phyloP scores from a whole-genome alignment of 2,329 filamentous ascomycete genomes.

The Blastomyces parvus region DNA sequence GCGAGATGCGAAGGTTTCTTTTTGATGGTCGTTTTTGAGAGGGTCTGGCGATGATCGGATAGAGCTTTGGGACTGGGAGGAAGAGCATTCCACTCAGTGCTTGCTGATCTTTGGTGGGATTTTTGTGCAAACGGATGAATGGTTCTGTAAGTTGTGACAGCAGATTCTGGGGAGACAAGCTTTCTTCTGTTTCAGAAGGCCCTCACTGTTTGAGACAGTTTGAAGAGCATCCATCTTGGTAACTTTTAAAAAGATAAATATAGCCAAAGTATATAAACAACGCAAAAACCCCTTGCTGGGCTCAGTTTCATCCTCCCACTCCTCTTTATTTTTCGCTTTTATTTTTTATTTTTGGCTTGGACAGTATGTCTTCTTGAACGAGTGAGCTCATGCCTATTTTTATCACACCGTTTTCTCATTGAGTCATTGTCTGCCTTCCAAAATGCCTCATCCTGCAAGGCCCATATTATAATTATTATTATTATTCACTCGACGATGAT shows the following conservation, averaged over 20 bases:
- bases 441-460: background rate
- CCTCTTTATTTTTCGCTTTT: background rate
- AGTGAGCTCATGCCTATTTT: background rate
- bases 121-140: too few relatives aligned
- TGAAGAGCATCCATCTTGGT: too few relatives aligned
- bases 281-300: background rate
- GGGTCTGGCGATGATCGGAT: too few relatives aligned
- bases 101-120: too few relatives aligned
- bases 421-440: background rate
- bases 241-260: background rate
- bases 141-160: background rate
- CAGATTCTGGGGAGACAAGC: background rate
- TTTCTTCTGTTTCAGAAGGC: background rate
- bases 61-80: too few relatives aligned
- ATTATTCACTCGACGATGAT: background rate
- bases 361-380: background rate
- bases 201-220: too few relatives aligned
- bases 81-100: too few relatives aligned
- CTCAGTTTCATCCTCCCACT: background rate
- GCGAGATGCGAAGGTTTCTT: too few relatives aligned
- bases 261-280: background rate
- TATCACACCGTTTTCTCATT: background rate
- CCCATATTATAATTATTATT: too few relatives aligned
- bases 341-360: background rate
- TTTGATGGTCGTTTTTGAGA: too few relatives aligned